A percentile compares a stretch with the other conserved stretches of the same genome.
Evolutionary conservation across 1,284 basidiomycete genomes (phyloP).

Genomic region (Irpex lacteus): DNA sequence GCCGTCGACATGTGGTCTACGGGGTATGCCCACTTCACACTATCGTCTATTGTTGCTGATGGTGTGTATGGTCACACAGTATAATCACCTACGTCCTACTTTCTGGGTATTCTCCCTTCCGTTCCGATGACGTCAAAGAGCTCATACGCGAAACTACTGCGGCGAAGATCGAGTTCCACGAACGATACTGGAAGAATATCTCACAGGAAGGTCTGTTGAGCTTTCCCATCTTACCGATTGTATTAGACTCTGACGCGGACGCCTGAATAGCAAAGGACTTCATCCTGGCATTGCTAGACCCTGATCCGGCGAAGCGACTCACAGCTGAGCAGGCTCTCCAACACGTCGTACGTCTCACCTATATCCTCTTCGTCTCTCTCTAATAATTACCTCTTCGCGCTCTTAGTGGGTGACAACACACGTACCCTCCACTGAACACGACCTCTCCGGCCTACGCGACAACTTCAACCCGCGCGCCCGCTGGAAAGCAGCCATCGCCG

Average conservation of each 20-base stretch:
- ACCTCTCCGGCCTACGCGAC: conserved; percentile 73
- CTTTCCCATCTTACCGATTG: background rate
- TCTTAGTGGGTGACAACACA: conserved; percentile 67
- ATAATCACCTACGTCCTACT: conserved; percentile 93
- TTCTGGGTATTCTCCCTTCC: conserved; percentile 93
- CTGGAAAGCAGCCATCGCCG: conserved; percentile 68
- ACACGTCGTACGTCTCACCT: conserved; percentile 39
- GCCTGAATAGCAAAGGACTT: conserved; percentile 76
- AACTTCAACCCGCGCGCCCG: conserved; percentile 72
- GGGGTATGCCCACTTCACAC: conserved; percentile 55
- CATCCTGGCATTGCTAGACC: conserved; percentile 70
- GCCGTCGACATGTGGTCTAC: conserved; percentile 93
- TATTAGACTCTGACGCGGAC: background rate
- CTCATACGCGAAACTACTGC: conserved; percentile 81
- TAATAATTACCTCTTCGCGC: conserved; percentile 1
- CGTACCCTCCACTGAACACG: conserved; percentile 60
- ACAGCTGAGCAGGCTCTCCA: conserved; percentile 72
- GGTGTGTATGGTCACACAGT: conserved; percentile 34
- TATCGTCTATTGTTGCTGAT: background rate
- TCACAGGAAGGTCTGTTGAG: conserved; percentile 56
- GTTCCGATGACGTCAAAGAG: conserved; percentile 76
- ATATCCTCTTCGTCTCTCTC: background rate
- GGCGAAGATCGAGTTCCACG: conserved; percentile 87
- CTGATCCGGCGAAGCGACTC: conserved; percentile 71
- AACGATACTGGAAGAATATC: conserved; percentile 92